Base-by-base conservation (phyloP, 2,329 filamentous ascomycete species). In the Colletotrichum siamense region DNA sequence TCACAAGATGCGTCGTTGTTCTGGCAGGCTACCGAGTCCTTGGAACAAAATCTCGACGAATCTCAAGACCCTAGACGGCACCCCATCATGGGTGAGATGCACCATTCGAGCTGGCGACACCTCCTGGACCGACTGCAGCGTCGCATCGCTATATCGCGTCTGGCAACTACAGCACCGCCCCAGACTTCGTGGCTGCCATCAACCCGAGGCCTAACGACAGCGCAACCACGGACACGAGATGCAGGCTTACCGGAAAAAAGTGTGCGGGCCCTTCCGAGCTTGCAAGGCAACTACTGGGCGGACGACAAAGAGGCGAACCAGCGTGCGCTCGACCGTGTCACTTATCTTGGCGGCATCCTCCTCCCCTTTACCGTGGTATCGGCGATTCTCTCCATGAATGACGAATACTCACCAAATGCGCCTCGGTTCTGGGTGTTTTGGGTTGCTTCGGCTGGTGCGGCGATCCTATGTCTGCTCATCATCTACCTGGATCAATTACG, bases 401-500 rank as follows among this genome's bases (percentile, higher is more conserved):
- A 86, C 9, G 80, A 84, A 1, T 90, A 86, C 77, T 85, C 84
- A 0, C 88, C 89, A 0, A 83, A 82, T n/a, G 83, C 83, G 1
- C 36, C 77, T 18, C 80, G 81, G 22, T 90, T 90, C 80, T 90
- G 84, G 84, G 84, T 90, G 0, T 90, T 89, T 75, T 90, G 89
- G 89, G 84, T 85, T 2, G 82, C 84, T 5, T 83, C 85, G 4
- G 79, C 86, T 0, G 83, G 88, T 5, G 82, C 87, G 2, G 82
- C 84, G 3, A 71, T 85, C 16, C 10, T 86, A 2, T 85, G 85
- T 0, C 69, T 90, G 3, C 76, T 86, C 5, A 78, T 89, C 71
- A 89, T 90, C 71, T 88, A 90, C 78, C 85, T 88, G 10, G 88
- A 90, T 76, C 85, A 86, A 57, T 83, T 90, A 61, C 85, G 88